Evolutionary conservation across 257 asterid species (phyloP), one percentile per base, ranked within the genome.

Genomic region (Solanum infundibuliforme): DNA sequence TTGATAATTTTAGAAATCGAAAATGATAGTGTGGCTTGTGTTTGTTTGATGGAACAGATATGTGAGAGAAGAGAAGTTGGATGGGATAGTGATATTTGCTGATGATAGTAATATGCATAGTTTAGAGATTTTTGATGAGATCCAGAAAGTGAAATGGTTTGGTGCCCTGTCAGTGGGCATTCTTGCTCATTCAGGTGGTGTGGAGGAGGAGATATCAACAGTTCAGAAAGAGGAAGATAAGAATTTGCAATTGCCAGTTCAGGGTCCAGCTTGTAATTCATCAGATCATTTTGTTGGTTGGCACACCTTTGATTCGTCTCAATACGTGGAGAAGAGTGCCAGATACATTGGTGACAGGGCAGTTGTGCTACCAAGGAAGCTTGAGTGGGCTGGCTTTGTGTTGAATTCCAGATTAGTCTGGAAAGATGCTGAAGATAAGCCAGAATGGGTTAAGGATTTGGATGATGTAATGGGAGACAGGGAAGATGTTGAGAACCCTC

Each of bases 71-170:
- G 89, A 91, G 92, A 93, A 88, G 76, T 87, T 97, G 86, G 99
- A 97, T 87, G 99, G 99, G 43, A 88, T 97, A 69, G 95, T 97
- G 89, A 88, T 97, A 91, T 97, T 97, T 94, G 98, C 94, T 2
- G 99, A 97, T 91, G 99, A 97, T 88, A 96, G 99, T 90, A 97
- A 97, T 90, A 96, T 97, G 99, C 98, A 94, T 85, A 93, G 94
- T 74, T 84, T 96, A 95, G 98, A 96, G 92, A 88, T 97, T 75
- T 97, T 96, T 90, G 98, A 97, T 90, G 99, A 97, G 93, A 94
- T 96, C 91, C 98, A 96, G 88, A 94, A 93, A 90, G 98, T 95
- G 89, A 94, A 92, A 88, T 94, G 99, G 99, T 36, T 97, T 29
- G 99, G 98, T 27, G 95, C 98, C 20, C 91, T 97, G 86, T 96